Evolutionary conservation across 2,329 filamentous ascomycete species (phyloP).

Genomic region (Akanthomyces uredinophilus): DNA sequence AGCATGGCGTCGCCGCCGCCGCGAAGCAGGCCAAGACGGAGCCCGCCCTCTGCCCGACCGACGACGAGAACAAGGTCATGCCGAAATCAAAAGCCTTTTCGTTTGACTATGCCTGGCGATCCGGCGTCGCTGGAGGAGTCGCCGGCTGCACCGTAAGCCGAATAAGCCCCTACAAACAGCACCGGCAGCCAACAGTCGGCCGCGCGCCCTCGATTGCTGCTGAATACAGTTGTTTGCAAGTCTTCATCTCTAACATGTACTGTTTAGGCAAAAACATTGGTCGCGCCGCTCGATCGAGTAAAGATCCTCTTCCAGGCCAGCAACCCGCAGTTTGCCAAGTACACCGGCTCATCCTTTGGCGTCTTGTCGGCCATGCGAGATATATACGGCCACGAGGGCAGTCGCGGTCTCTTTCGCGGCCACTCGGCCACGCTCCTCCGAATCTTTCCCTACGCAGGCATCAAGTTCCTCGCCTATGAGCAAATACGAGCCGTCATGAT

Average conservation of each 20-base stretch:
- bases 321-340: constrained; percentile 90
- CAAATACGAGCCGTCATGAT: constrained; percentile 84
- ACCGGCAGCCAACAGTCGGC: background rate
- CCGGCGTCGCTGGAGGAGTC: constrained; percentile 79
- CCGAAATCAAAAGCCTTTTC: constrained; percentile 54
- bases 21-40: constrained; percentile 28
- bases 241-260: background rate
- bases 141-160: constrained; percentile 82
- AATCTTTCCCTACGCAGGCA: constrained; percentile 95
- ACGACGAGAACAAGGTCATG: constrained; percentile 42
- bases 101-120: constrained; percentile 77
- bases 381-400: constrained; percentile 72
- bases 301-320: constrained; percentile 98
- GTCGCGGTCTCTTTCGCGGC: constrained; percentile 77
- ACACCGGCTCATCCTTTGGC: constrained; percentile 82
- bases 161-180: background rate
- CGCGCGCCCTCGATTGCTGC: background rate
- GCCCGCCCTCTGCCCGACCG: constrained; percentile 43
- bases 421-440: constrained; percentile 91
- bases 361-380: constrained; percentile 76
- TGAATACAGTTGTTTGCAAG: background rate
- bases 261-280: constrained; percentile 81
- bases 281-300: constrained; percentile 92
- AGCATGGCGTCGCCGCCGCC: constrained; percentile 24
- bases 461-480: constrained; percentile 97